Evolutionary conservation across 768 basidiomycete species (phyloP), one percentile per base, ranked within the genome.

Genomic region (Suillus luteus): DNA sequence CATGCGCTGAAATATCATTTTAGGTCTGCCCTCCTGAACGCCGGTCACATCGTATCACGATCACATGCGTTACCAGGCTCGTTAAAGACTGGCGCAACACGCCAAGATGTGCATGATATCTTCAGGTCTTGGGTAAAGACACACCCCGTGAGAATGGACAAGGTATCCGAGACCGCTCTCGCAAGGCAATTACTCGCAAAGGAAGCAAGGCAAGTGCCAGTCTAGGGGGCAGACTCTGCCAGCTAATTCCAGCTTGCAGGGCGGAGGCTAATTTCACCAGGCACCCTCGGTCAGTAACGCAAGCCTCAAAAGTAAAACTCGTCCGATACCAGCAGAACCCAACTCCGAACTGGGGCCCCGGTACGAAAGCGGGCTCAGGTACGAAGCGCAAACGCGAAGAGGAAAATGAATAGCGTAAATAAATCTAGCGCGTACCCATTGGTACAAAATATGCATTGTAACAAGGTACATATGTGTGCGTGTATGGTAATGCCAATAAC

Each of bases 311-410:
- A 62, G 79, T 92, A 63, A 93, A 92, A 67, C 78, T 96, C 8
- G 91, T 96, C 1, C 83, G 94, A 44, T 97, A 96, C 76, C 95
- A 96, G 74, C 85, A 86, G 65, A 98, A 97, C 71, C 97, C 96
- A 5, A 82, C 86, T n/a, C 82, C 87, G 2, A 83, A 97, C 73
- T 99, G 97, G 97, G 96, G 96, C 0, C 97, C 96, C 0, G 91
- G 85, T 17, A 82, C 83, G 60, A 89, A 82, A 70, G 90, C 91
- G 5, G 77, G 70, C 24, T 73, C 75, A 31, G 76, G 77, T n/a
- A 71, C 67, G 52, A 71, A 79, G 66, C 70, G 79, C 15, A 73
- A 71, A 64, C 59, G 65, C 14, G 67, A 64, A 12, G 58, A 62
- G 17, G 67, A 68, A 27, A 38, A 68, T 22, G 63, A 55, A 48